Conservation (phyloP, 1,284 basidiomycete species). For the Meira miltonrushii region DNA sequence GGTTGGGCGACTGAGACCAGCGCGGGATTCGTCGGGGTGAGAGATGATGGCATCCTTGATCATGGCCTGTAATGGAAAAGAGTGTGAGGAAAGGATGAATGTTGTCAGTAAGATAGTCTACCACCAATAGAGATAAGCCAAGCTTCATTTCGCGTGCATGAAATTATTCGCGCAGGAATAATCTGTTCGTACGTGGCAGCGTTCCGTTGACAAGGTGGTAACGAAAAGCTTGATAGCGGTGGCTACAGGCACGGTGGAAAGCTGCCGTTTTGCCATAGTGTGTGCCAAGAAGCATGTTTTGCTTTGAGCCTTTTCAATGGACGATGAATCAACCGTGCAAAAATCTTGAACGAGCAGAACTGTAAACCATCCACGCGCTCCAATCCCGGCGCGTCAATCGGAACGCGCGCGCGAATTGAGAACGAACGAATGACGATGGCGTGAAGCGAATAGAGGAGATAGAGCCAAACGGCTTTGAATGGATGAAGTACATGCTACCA, state of each 20-base stretch:
- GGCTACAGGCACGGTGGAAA: neutral
- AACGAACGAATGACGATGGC: too few species aligned
- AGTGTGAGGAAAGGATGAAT: neutral
- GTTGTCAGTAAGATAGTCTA: neutral
- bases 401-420: too few species aligned
- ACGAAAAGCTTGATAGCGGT: slow-evolving; percentile 4
- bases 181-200: neutral
- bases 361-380: too few species aligned
- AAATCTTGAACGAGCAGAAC: too few species aligned
- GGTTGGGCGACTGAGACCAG: slow-evolving; percentile 79
- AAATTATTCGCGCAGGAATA: neutral
- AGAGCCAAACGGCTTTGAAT: too few species aligned
- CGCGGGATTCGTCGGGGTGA: slow-evolving; percentile 70
- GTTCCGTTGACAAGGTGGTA: slow-evolving; percentile 3
- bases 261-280: neutral
- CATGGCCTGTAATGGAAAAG: slow-evolving; percentile 32
- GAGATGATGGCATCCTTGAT: slow-evolving; percentile 69
- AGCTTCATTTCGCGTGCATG: too few species aligned
- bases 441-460: too few species aligned
- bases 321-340: too few species aligned
- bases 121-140: too few species aligned
- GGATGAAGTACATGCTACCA: neutral
- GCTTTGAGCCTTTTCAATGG: too few species aligned
- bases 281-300: too few species aligned
- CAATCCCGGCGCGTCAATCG: too few species aligned